Percentiles rank a stretch among this genome's conserved stretches.
Evolutionary conservation across 2,329 filamentous ascomycete species (phyloP).

Genomic region (Zarea fungicola): DNA sequence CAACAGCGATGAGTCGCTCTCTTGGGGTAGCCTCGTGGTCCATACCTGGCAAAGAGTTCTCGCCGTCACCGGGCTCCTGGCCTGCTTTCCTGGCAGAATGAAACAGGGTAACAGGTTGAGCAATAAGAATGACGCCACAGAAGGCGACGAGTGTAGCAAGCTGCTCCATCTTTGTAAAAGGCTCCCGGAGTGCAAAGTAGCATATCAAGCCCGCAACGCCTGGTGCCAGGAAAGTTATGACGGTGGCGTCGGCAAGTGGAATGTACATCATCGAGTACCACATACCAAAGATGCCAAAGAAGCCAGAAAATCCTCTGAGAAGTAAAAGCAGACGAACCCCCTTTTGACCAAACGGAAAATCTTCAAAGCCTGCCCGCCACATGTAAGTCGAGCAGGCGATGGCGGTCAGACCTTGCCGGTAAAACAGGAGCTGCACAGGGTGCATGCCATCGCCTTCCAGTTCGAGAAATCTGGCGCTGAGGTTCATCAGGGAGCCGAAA

Average conservation of each 20-base stretch:
- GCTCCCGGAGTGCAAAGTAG: constrained; percentile 67
- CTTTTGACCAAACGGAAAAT: constrained; percentile 64
- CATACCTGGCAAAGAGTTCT: constrained; percentile 22
- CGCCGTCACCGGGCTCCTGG: constrained; percentile 13
- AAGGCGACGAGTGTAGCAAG: constrained; percentile 71
- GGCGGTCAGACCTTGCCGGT: constrained; percentile 70
- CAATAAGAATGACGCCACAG: constrained; percentile 76
- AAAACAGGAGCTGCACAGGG: constrained; percentile 79
- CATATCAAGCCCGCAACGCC: constrained; percentile 76
- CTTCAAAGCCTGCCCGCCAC: constrained; percentile 60
- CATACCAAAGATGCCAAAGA: constrained; percentile 74
- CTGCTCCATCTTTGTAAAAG: constrained; percentile 72
- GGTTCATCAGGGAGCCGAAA: constrained; percentile 82
- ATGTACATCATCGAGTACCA: constrained; percentile 67
- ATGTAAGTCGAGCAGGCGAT: constrained; percentile 66
- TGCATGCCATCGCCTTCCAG: constrained; percentile 67
- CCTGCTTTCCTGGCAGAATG: constrained; percentile 3
- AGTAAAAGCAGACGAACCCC: constrained; percentile 65
- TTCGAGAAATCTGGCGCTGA: constrained; percentile 71
- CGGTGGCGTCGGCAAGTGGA: constrained; percentile 79
- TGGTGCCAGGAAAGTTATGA: constrained; percentile 82
- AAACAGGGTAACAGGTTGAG: constrained; percentile 61
- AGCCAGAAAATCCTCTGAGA: constrained; percentile 63
- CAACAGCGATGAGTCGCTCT: constrained; percentile 65
- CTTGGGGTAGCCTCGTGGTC: constrained; percentile 46